These are phyloP conservation scores for Hibiscus tridactylites DNA, from an alignment of 345 rosid genomes.

Conservation along the genomic window DNA sequence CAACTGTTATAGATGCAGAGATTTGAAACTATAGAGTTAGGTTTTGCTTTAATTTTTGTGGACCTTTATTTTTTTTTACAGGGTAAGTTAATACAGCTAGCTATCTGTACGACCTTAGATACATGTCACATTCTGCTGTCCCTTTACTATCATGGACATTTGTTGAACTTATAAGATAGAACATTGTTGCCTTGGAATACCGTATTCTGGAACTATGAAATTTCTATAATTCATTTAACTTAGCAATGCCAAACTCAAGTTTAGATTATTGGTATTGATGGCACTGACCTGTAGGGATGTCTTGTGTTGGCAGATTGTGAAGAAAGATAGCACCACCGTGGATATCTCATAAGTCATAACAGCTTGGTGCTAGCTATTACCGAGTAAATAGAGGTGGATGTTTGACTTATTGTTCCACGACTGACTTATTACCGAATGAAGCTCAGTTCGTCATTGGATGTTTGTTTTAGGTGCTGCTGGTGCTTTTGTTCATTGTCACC, in stretches of 20 bases:
- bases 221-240: neutral
- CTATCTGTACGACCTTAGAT: neutral
- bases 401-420: neutral
- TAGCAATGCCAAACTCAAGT: neutral
- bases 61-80: neutral
- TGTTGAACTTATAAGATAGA: neutral
- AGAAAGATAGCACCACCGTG: constrained; percentile 33
- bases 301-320: constrained; percentile 43
- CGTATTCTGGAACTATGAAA: neutral
- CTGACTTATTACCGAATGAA: neutral
- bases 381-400: neutral
- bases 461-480: neutral
- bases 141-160: neutral
- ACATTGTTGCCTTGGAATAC: neutral
- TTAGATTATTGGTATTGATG: neutral
- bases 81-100: neutral
- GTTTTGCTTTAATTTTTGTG: neutral
- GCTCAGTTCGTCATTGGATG: neutral
- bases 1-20: neutral
- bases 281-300: neutral
- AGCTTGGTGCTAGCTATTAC: neutral
- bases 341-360: constrained; percentile 31
- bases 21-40: neutral
- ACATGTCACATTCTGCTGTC: neutral
- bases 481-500: neutral